Conservation (phyloP, 2,329 filamentous ascomycete genomes). For the Monilinia laxa region DNA sequence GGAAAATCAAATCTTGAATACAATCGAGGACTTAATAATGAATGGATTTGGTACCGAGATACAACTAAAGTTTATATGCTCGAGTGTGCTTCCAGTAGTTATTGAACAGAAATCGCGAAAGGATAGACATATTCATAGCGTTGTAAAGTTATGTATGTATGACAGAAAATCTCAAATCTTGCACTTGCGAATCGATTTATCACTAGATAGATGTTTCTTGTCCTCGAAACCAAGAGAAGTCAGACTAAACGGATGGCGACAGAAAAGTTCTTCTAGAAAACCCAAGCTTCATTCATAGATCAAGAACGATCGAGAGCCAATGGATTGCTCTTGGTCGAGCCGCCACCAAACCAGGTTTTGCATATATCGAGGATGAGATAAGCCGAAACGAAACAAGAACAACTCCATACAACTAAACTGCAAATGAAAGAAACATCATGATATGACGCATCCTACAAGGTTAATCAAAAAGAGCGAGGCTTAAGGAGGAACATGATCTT, state of each 20-base stretch:
- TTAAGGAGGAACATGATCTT: neutral
- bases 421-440: neutral
- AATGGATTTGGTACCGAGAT: neutral
- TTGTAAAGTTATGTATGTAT: neutral
- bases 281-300: neutral
- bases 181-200: constrained; percentile 12
- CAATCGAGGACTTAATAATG: neutral
- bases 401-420: neutral
- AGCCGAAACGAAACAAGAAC: constrained; percentile 8
- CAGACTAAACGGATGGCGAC: neutral
- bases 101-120: neutral
- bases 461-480: neutral
- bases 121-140: neutral
- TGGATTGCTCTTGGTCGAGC: constrained; percentile 1
- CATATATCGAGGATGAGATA: neutral
- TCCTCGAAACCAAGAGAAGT: neutral
- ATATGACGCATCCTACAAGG: neutral
- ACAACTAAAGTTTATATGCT: too few relatives aligned
- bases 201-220: neutral
- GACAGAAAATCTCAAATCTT: neutral
- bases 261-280: constrained; percentile 4
- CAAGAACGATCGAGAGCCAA: constrained; percentile 15
- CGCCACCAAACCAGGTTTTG: neutral
- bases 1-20: neutral
- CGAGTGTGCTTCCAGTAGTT: neutral